Base-by-base conservation (phyloP, 192 early-diverging fungal species). In the Podila epicladia region DNA sequence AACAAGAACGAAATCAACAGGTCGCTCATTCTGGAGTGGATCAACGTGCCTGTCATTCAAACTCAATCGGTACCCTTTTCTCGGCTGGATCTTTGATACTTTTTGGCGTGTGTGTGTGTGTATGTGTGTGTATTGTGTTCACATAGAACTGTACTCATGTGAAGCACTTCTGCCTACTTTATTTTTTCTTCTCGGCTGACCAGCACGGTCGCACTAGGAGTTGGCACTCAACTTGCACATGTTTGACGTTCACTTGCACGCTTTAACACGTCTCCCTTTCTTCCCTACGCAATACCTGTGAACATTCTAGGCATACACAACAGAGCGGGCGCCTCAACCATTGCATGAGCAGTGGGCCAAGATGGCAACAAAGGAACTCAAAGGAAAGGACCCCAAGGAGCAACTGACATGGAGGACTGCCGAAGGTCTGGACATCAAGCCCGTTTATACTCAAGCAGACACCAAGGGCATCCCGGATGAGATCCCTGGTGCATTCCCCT, bases 351-450 rank as follows among this genome's bases (percentile, higher is more conserved):
- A 92, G 67, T 96, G 95, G 95, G 86, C 75, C 26, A 83, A 85
- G 66, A 80, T 93, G 29, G 95, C 92, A 3, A 84, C 80, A 31
- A 96, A 95, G 83, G 95, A 96, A 78, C 87, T 95, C 76, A 96
- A 95, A 82, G 94, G 94, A 41, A 94, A 96, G 69, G 90, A 94
- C 71, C 93, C 95, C 5, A 87, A 86, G 50, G 85, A 88, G 32
- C 82, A 82, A 3, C 82, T 96, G 41, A 92, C 91, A 19, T 96
- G 95, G 95, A 82, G 90, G 62, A 95, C 95, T 11, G 83, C 94
- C 9, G 95, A 96, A 89, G 94, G 93, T 3, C 89, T 96, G 28
- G 73, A 91, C 28, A 89, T 96, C 62, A 96, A 96, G 83, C 95
- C 95, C 9, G 73, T 96, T n/a, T 96, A 94, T 82, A 94, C 94